Evolutionary conservation across 2,329 filamentous ascomycete genomes (phyloP).

Genomic region (Lachnellula willkommii): DNA sequence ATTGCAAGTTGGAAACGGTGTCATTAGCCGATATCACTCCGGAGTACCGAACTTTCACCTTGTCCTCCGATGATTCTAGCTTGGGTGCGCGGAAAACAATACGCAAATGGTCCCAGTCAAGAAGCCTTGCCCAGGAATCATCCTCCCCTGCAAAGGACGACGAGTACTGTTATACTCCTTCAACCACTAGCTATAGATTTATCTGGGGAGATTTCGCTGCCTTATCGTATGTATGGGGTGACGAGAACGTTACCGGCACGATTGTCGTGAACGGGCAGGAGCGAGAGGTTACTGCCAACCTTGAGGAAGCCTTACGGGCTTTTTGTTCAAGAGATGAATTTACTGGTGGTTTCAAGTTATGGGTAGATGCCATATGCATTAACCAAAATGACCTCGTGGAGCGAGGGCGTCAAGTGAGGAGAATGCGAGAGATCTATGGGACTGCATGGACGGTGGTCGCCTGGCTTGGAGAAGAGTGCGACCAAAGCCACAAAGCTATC

Average conservation of each 20-base stretch:
- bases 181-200: neutral
- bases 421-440: constrained; percentile 13
- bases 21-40: neutral
- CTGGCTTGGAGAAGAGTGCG: constrained; percentile 12
- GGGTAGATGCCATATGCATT: constrained; percentile 19
- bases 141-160: neutral
- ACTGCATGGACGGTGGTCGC: constrained; percentile 5
- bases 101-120: neutral
- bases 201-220: constrained; percentile 26
- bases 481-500: constrained; percentile 9
- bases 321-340: neutral
- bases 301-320: constrained; percentile 6
- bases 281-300: constrained; percentile 1
- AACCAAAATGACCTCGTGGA: constrained; percentile 13
- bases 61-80: neutral
- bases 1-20: constrained; percentile 3
- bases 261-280: constrained; percentile 8
- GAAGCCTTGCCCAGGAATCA: neutral
- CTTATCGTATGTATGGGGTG: constrained; percentile 35
- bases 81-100: neutral
- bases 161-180: neutral
- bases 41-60: neutral
- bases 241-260: constrained; percentile 4
- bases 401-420: constrained; percentile 1
- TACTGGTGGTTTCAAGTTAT: neutral